Conservation (phyloP, 345 rosid genomes). For the Leavenworthia alabamica region DNA sequence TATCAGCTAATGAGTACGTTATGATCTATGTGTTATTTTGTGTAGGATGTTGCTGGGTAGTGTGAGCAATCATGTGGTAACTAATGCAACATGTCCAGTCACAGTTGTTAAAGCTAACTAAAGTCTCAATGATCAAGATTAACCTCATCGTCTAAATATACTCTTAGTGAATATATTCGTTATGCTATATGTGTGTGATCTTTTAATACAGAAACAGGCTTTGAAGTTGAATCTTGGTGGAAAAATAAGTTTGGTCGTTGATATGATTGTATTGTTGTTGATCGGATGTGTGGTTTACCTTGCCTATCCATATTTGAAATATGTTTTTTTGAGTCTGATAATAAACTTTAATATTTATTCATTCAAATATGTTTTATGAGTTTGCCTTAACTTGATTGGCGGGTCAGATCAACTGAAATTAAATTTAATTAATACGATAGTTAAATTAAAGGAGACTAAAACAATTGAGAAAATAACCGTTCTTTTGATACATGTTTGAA, state of each 20-base stretch:
- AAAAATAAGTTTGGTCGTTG: neutral
- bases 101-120: slow-evolving; percentile 55
- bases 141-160: neutral
- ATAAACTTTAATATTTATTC: too few relatives aligned
- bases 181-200: neutral
- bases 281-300: neutral
- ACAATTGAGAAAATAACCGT: too few relatives aligned
- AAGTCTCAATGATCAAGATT: neutral
- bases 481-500: too few relatives aligned
- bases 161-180: neutral
- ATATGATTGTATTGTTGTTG: neutral
- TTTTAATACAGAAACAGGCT: neutral
- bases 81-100: slow-evolving; percentile 68
- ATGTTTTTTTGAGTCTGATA: too few relatives aligned
- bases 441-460: too few relatives aligned
- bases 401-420: too few relatives aligned
- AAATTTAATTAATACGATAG: too few relatives aligned
- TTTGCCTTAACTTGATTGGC: too few relatives aligned
- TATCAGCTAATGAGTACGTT: too few relatives aligned
- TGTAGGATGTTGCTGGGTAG: slow-evolving; percentile 72
- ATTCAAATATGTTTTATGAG: too few relatives aligned
- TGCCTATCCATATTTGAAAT: neutral
- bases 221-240: neutral
- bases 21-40: too few relatives aligned
- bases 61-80: slow-evolving; percentile 67